These are phyloP conservation scores for Tetrahymena elliotti DNA, from an alignment of 73 alveolate genomes.

Conservation along the genomic window DNA sequence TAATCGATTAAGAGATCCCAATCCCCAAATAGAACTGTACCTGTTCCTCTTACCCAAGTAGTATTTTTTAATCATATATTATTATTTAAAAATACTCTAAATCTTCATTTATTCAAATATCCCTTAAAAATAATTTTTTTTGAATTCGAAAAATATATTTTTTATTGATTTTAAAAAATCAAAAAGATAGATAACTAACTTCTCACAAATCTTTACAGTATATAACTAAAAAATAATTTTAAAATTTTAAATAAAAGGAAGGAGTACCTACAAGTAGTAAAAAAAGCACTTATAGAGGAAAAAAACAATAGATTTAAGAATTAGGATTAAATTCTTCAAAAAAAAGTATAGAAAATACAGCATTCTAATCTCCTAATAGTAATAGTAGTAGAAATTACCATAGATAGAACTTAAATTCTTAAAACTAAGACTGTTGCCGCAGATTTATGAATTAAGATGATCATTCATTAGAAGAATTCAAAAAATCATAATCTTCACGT, in stretches of 20 bases:
- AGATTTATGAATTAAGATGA: neutral
- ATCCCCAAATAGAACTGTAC: neutral
- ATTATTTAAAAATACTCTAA: too few relatives aligned
- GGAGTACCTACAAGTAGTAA: neutral
- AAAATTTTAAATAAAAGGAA: neutral
- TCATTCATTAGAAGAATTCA: neutral
- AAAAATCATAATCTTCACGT: neutral
- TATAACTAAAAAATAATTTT: too few relatives aligned
- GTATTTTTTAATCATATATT: neutral
- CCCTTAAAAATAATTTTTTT: too few relatives aligned
- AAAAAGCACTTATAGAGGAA: neutral
- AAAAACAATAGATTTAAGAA: neutral
- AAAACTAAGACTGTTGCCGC: neutral
- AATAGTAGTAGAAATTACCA: neutral
- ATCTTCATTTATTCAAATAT: too few relatives aligned
- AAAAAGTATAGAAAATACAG: neutral
- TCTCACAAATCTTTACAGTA: too few relatives aligned
- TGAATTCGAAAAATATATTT: too few relatives aligned
- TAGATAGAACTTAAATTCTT: neutral
- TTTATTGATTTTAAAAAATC: too few relatives aligned
- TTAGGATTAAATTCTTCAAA: neutral
- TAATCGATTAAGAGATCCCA: neutral
- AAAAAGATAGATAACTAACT: too few relatives aligned
- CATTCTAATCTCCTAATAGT: neutral
- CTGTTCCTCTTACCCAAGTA: neutral